phyloP scores from a whole-genome alignment of 129 eudicot species.

The Erigeron canadensis region DNA sequence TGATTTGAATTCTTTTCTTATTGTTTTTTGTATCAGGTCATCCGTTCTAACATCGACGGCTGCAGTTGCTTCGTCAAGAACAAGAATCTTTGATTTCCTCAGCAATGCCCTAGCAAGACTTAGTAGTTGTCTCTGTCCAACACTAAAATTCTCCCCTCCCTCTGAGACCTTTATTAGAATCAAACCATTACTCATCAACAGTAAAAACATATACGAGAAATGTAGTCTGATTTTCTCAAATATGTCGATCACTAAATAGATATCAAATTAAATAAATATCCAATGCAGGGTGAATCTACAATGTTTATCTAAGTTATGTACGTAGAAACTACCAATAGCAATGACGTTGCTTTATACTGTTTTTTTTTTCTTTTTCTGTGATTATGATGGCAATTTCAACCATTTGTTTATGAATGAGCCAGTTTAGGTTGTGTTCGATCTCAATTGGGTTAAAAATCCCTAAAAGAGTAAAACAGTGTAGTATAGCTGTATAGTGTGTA shows the following conservation, averaged over 20 bases:
- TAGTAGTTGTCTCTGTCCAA: constrained; percentile 88
- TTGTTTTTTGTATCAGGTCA: constrained; percentile 89
- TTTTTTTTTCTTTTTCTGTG: not conserved
- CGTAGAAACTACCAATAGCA: not conserved
- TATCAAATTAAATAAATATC: not conserved
- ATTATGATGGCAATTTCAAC: not conserved
- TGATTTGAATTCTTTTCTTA: constrained; percentile 80
- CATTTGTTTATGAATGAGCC: not conserved
- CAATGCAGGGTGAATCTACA: not conserved
- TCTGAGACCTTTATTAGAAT: constrained; percentile 65
- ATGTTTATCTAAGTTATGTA: not conserved
- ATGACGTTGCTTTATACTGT: not conserved
- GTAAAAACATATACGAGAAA: not conserved
- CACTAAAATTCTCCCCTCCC: constrained; percentile 95
- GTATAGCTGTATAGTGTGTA: no score
- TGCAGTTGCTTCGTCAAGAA: constrained; percentile 99
- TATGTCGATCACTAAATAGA: not conserved
- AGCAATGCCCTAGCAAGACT: constrained; percentile 93
- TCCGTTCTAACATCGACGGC: constrained; percentile 99
- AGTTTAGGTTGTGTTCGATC: not conserved
- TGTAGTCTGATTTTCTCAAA: not conserved
- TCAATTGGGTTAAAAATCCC: not conserved
- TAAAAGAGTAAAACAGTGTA: no score
- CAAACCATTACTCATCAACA: not conserved
- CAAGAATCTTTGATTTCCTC: constrained; percentile 90